Percentiles rank a stretch among this genome's conserved stretches.
Evolutionary conservation across 2,329 filamentous ascomycete genomes (phyloP).

Genomic region (Eutypella sp.): DNA sequence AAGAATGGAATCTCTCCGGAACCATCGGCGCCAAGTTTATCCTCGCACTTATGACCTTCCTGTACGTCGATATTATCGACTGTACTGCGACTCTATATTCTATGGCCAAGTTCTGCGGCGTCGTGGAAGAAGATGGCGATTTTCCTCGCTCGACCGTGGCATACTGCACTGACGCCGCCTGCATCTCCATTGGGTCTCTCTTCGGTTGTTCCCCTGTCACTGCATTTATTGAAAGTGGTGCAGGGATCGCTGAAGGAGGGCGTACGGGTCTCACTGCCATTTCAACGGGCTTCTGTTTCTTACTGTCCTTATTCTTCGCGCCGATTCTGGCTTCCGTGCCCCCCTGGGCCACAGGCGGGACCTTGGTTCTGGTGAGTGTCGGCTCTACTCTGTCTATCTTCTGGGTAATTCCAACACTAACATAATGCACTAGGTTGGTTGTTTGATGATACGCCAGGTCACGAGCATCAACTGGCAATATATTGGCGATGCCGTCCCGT

Average conservation of each 20-base stretch:
- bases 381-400: not conserved
- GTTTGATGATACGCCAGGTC: slow-evolving; percentile 73
- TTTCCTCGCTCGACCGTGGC: slow-evolving; percentile 82
- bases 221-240: slow-evolving; percentile 70
- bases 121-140: slow-evolving; percentile 65
- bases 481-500: slow-evolving; percentile 69
- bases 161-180: slow-evolving; percentile 66
- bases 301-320: slow-evolving; percentile 69
- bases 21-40: slow-evolving; percentile 57
- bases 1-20: slow-evolving; percentile 60
- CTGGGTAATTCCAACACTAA: slow-evolving; percentile 1
- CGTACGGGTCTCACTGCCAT: slow-evolving; percentile 69
- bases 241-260: slow-evolving; percentile 71
- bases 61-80: slow-evolving; percentile 77
- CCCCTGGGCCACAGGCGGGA: slow-evolving; percentile 72
- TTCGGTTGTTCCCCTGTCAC: slow-evolving; percentile 68
- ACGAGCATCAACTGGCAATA: slow-evolving; percentile 73
- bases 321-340: slow-evolving; percentile 74
- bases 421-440: slow-evolving; percentile 51
- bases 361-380: slow-evolving; percentile 56
- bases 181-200: slow-evolving; percentile 66
- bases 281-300: slow-evolving; percentile 63
- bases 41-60: slow-evolving; percentile 69
- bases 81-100: slow-evolving; percentile 73
- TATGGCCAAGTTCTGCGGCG: slow-evolving; percentile 72